These are phyloP conservation scores for Colletotrichum chrysophilum DNA, from an alignment of 2,329 filamentous ascomycete genomes.

Conservation along the genomic window DNA sequence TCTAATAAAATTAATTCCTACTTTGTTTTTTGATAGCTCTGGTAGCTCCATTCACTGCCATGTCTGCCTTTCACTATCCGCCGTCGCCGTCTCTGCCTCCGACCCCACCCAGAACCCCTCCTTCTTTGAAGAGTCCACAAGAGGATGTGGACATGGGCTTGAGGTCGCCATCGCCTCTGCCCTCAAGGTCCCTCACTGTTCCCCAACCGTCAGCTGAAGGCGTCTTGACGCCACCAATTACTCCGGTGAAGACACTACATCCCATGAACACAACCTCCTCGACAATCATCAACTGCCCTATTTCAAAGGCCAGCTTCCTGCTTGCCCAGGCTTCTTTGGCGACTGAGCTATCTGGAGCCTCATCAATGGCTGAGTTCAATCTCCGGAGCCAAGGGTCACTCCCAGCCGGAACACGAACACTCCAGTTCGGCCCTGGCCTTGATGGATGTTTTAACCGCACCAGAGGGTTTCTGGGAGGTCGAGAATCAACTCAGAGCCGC, in stretches of 20 bases:
- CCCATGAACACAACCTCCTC: not conserved
- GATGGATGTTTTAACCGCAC: slow-evolving; percentile 5
- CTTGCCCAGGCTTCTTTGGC: slow-evolving; percentile 13
- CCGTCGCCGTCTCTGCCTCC: not conserved
- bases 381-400: not conserved
- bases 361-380: not conserved
- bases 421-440: slow-evolving; percentile 8
- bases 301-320: slow-evolving; percentile 16
- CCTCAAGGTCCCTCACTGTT: not conserved
- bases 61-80: not conserved
- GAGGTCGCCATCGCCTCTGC: not conserved
- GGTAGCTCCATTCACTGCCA: not conserved
- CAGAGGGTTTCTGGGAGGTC: slow-evolving; percentile 1
- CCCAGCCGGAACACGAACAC: not conserved
- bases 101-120: not conserved
- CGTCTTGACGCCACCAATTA: not conserved
- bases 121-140: not conserved
- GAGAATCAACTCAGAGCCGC: not conserved
- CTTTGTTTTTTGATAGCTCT: not conserved
- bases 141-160: not conserved
- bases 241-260: not conserved
- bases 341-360: not conserved
- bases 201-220: not conserved
- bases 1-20: not conserved
- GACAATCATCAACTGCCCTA: not conserved